Base-by-base conservation (phyloP, 2,329 filamentous ascomycete species). In the Penicillium rolfsii region DNA sequence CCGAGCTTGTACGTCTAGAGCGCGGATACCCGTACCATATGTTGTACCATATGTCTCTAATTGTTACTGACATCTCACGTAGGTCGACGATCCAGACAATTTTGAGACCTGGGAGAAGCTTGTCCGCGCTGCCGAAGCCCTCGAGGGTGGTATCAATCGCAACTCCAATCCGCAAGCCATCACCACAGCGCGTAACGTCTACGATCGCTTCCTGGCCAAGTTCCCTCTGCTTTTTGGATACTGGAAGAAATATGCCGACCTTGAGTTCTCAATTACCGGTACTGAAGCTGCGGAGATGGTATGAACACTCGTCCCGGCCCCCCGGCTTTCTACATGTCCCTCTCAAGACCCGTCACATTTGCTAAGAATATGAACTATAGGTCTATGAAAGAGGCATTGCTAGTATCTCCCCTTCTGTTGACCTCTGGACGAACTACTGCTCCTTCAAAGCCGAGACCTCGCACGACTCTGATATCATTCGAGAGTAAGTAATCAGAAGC, bases 181-280 rank as follows among this genome's bases (percentile, higher is more conserved):
- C 70, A 89, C 92, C 22, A 89, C 92, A 11, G 89, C 93, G 58
- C 90, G 95, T 77, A 88, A 91, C 76, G 87, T 91, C 64, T 98
- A 96, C 81, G 93, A 99, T 76, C 87, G 90, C 52, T 96, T 99
- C 74, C 89, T 99, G 24, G 87, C 91, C 63, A 97, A 97, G 74
- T 99, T 97, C 67, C 95, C 95, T 2, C 85, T 98, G 11, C 87
- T 98, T 41, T 99, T 98, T 72, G 95, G 94, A 55, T 99, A 98
- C 81, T 99, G 95, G 95, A 98, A 98, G 82, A 98, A 97, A 77
- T 99, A 98, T 84, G 95, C 95, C 73, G 94, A 98, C 72, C 84
- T 96, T 65, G 95, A 99, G 74, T 99, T 99, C 80, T 93, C 93
- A 54, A 97, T 99, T 67, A 93, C 93, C 4, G 95, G 95, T 19